These are phyloP conservation scores for Podaxis mareebaensis DNA, from an alignment of 768 basidiomycete genomes.

Conservation along the genomic window DNA sequence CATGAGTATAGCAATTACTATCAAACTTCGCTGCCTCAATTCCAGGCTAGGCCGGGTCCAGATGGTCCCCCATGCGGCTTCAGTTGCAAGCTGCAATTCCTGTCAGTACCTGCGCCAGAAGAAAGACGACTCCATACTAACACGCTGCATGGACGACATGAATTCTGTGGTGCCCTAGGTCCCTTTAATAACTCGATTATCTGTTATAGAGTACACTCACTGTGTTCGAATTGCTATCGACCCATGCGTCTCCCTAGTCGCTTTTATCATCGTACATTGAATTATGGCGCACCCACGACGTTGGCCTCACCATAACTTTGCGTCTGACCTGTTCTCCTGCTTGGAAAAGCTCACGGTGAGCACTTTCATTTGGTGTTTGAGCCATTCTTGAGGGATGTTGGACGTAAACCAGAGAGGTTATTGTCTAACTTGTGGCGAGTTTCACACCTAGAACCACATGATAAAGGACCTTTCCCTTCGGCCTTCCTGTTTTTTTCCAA, in stretches of 20 bases:
- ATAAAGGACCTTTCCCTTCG: neutral
- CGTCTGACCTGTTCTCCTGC: conserved; percentile 41
- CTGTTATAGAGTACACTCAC: conserved; percentile 18
- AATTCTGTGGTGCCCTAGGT: conserved; percentile 41
- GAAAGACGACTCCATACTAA: conserved; percentile 22
- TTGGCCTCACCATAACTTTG: conserved; percentile 40
- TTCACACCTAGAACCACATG: neutral
- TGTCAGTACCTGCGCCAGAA: conserved; percentile 11
- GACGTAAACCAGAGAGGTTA: neutral
- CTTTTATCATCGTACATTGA: neutral
- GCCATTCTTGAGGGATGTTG: neutral
- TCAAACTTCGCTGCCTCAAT: conserved; percentile 46
- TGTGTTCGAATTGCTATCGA: conserved; percentile 40
- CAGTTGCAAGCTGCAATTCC: conserved; percentile 2
- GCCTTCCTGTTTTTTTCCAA: too few species aligned
- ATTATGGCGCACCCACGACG: neutral
- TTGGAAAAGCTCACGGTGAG: conserved; percentile 42
- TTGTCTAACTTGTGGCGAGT: neutral
- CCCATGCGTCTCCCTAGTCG: conserved; percentile 42
- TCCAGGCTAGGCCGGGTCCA: conserved; percentile 49
- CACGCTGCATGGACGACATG: conserved; percentile 49
- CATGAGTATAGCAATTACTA: conserved; percentile 43
- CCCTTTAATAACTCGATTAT: neutral
- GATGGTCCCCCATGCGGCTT: conserved; percentile 45
- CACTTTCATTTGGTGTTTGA: conserved; percentile 30